These are phyloP conservation scores for Arthrobotrys musiformis DNA, from an alignment of 2,329 filamentous ascomycete genomes.

Conservation along the genomic window DNA sequence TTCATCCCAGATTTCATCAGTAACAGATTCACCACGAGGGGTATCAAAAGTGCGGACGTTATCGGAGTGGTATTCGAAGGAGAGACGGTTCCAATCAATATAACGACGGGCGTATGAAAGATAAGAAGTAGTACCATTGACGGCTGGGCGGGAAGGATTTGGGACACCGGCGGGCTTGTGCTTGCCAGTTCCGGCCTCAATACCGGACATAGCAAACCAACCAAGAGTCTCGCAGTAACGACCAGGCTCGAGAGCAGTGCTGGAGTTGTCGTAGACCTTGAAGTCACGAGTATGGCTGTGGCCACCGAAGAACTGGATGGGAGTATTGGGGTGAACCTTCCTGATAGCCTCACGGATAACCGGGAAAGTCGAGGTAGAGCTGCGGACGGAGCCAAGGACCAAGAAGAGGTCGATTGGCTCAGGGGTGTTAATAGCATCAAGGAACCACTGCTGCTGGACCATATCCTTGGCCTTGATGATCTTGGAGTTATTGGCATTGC, in stretches of 20 bases:
- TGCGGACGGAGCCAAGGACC: slow-evolving; percentile 70
- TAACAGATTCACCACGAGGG: slow-evolving; percentile 64
- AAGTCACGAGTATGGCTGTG: slow-evolving; percentile 75
- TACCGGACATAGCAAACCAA: slow-evolving; percentile 73
- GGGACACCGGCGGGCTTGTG: slow-evolving; percentile 64
- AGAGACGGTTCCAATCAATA: slow-evolving; percentile 75
- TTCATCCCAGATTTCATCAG: slow-evolving; percentile 66
- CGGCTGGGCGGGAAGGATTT: slow-evolving; percentile 63
- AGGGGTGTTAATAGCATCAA: slow-evolving; percentile 68
- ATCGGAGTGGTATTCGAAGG: slow-evolving; percentile 73
- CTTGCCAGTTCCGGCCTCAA: slow-evolving; percentile 66
- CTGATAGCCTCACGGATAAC: slow-evolving; percentile 72
- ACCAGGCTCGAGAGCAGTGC: slow-evolving; percentile 72
- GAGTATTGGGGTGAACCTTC: slow-evolving; percentile 68
- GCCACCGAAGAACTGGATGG: slow-evolving; percentile 74
- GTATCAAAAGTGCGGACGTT: slow-evolving; percentile 68
- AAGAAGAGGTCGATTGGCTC: slow-evolving; percentile 72
- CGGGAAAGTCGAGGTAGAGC: slow-evolving; percentile 64
- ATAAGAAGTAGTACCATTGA: slow-evolving; percentile 62
- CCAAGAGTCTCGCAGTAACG: slow-evolving; percentile 76
- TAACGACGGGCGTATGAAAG: slow-evolving; percentile 71
- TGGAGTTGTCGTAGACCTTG: slow-evolving; percentile 71
- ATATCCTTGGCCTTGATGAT: slow-evolving; percentile 69
- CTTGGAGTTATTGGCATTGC: slow-evolving; percentile 85
- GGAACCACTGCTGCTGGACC: slow-evolving; percentile 82